Conservation (phyloP, 2,329 filamentous ascomycete species). For the Fusarium kyushuense region DNA sequence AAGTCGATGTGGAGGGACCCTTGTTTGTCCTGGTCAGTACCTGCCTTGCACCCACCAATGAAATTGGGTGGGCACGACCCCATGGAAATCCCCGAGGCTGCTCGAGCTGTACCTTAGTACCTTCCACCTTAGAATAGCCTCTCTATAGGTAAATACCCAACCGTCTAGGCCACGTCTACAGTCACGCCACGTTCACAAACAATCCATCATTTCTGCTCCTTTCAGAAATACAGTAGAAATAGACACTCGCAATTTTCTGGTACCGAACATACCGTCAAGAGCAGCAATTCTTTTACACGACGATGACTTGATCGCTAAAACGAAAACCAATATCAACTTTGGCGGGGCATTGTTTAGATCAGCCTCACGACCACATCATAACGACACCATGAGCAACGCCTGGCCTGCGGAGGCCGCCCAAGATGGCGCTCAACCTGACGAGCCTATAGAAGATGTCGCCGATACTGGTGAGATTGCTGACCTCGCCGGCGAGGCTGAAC, state of each 20-base stretch:
- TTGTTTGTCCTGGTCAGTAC: slow-evolving; percentile 12
- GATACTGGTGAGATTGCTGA: slow-evolving; percentile 56
- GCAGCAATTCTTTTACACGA: slow-evolving; percentile 15
- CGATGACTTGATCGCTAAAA: slow-evolving; percentile 34
- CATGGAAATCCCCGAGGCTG: slow-evolving; percentile 35
- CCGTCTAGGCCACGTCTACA: slow-evolving; percentile 28
- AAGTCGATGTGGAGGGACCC: slow-evolving; percentile 5
- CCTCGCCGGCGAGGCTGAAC: slow-evolving; percentile 52
- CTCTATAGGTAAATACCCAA: not conserved
- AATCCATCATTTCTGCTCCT: slow-evolving; percentile 16
- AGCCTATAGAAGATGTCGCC: slow-evolving; percentile 54
- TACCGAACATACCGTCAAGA: slow-evolving; percentile 6
- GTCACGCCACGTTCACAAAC: slow-evolving; percentile 19
- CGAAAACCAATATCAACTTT: slow-evolving; percentile 32
- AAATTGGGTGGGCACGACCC: slow-evolving; percentile 30
- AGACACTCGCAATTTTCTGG: not conserved
- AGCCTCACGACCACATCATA: slow-evolving; percentile 30
- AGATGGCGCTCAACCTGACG: slow-evolving; percentile 48
- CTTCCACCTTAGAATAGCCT: slow-evolving; percentile 4
- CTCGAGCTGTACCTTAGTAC: slow-evolving; percentile 18
- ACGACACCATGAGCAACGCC: slow-evolving; percentile 59
- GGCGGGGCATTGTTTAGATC: slow-evolving; percentile 44
- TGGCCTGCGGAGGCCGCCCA: slow-evolving; percentile 56
- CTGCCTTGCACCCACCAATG: slow-evolving; percentile 39
- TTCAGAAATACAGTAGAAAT: not conserved